Conservation (phyloP, 139 green algal genomes). For the Chlorella vulgaris region DNA sequence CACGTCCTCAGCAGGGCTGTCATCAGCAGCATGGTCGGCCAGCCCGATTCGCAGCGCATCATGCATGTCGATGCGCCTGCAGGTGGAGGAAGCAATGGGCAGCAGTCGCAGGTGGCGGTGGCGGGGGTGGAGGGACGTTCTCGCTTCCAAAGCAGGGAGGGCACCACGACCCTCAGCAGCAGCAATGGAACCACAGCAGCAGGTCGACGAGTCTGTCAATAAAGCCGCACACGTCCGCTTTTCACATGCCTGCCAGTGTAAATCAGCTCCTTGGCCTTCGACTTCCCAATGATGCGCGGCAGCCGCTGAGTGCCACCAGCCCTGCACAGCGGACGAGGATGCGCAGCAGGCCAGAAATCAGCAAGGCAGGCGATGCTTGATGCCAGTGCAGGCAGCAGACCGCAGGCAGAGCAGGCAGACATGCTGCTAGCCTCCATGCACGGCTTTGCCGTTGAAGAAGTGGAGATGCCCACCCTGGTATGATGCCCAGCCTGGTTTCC, state of each 20-base stretch:
- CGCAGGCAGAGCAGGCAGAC: no score
- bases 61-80: conserved; percentile 25
- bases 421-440: no score
- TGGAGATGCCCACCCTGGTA: conserved; percentile 72
- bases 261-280: conserved; percentile 82
- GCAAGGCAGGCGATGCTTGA: no score
- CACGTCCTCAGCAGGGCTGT: conserved; percentile 41
- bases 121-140: no score
- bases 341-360: neutral
- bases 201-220: neutral
- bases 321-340: conserved; percentile 12
- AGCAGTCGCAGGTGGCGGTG: neutral
- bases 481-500: conserved; percentile 83
- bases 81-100: neutral
- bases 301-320: conserved; percentile 85
- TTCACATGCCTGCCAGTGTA: conserved; percentile 68
- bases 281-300: conserved; percentile 71
- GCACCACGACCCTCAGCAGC: neutral
- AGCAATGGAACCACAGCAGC: neutral
- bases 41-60: conserved; percentile 54
- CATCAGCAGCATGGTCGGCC: conserved; percentile 58
- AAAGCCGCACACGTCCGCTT: neutral
- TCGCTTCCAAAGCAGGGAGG: neutral
- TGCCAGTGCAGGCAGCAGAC: no score
- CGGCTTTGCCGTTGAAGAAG: no score